Percentiles rank a stretch among this genome's conserved stretches.
Conservation (phyloP, 495 filamentous ascomycete species). For the Tuber indicum region DNA sequence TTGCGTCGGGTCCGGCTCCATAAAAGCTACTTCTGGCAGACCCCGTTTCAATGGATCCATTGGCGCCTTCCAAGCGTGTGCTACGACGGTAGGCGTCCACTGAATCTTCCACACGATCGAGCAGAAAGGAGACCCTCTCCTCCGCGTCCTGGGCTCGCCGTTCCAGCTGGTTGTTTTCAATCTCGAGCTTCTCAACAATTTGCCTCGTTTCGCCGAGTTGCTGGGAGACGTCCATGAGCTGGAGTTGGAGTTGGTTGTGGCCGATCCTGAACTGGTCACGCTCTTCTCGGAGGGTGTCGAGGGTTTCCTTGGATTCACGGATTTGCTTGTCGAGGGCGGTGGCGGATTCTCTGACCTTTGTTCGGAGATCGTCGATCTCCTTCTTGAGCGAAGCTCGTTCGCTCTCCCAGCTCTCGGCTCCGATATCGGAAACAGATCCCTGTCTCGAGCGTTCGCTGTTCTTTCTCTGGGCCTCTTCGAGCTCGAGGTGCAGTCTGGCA, state of each 20-base stretch:
- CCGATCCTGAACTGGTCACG: constrained; percentile 57
- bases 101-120: constrained; percentile 87
- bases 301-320: constrained; percentile 57
- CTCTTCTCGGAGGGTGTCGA: constrained; percentile 58
- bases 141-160: constrained; percentile 80
- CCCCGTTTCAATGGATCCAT: constrained; percentile 49
- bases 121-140: constrained; percentile 79
- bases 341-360: constrained; percentile 59
- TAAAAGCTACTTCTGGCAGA: constrained; percentile 53
- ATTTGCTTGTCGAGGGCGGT: constrained; percentile 66
- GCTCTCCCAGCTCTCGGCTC: constrained; percentile 62
- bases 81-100: constrained; percentile 85
- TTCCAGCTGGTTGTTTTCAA: constrained; percentile 73
- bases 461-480: constrained; percentile 55
- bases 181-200: constrained; percentile 73
- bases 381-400: constrained; percentile 63
- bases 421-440: constrained; percentile 40
- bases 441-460: constrained; percentile 44
- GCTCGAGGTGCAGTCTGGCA: constrained; percentile 68
- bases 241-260: constrained; percentile 54
- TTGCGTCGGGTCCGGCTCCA: constrained; percentile 49
- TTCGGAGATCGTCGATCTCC: constrained; percentile 61
- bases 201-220: constrained; percentile 48
- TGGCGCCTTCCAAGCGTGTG: constrained; percentile 32
- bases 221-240: constrained; percentile 52